Conservation (phyloP, 257 asterid genomes). For the Plantago elongata region DNA sequence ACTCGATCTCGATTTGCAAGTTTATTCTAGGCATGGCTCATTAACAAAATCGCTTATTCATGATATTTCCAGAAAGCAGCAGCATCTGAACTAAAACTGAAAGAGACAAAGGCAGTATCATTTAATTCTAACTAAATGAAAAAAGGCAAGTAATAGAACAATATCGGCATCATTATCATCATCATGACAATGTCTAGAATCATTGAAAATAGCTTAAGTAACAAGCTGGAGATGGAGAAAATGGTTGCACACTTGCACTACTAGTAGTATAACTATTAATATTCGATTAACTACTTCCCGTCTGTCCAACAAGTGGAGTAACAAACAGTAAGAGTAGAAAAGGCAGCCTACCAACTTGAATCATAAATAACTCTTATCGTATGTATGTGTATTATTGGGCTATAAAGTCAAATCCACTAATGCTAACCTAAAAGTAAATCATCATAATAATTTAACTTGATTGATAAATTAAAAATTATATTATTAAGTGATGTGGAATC, state of each 20-base stretch:
- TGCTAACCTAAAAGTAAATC: slow-evolving; percentile 7
- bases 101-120: too few relatives aligned
- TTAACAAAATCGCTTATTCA: too few relatives aligned
- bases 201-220: slow-evolving; percentile 3
- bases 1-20: too few relatives aligned
- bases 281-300: not conserved
- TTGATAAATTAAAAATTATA: too few relatives aligned
- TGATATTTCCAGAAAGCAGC: too few relatives aligned
- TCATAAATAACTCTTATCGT: not conserved
- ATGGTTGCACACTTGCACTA: not conserved
- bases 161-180: too few relatives aligned
- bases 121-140: too few relatives aligned
- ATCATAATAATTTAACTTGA: not conserved
- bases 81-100: too few relatives aligned
- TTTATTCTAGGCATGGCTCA: too few relatives aligned
- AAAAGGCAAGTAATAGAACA: too few relatives aligned
- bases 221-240: not conserved
- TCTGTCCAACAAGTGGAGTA: not conserved
- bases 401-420: slow-evolving; percentile 18
- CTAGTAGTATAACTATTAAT: not conserved
- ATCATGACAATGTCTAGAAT: not conserved
- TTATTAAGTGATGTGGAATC: too few relatives aligned
- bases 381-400: slow-evolving; percentile 15
- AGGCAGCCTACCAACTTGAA: not conserved
- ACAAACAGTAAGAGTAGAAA: not conserved